Evolutionary conservation across 1,139 yeast genomes (phyloP).

Genomic region (Pichia sp.): DNA sequence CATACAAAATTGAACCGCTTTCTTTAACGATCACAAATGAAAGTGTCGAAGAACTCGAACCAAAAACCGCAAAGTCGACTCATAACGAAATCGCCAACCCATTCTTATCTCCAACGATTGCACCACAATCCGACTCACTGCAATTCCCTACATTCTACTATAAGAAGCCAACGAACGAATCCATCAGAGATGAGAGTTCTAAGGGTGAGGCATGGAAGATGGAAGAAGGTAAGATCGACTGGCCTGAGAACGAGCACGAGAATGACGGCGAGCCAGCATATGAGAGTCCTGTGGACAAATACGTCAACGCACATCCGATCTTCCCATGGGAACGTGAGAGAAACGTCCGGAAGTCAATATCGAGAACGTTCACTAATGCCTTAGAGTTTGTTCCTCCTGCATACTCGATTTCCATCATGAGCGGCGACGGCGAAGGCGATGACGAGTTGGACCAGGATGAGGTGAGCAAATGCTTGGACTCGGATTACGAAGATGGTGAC

Average conservation of each 20-base stretch:
- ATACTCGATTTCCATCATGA: constrained; percentile 17
- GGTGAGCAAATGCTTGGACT: background rate
- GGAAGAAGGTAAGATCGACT: constrained; percentile 32
- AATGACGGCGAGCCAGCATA: background rate
- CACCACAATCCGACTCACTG: background rate
- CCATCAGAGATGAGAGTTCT: constrained; percentile 16
- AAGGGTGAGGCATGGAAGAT: constrained; percentile 41
- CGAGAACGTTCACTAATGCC: constrained; percentile 23
- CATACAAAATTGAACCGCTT: constrained; percentile 15
- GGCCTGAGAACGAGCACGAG: constrained; percentile 14
- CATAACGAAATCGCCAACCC: constrained; percentile 12
- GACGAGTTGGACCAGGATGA: background rate
- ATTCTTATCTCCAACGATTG: constrained; percentile 3
- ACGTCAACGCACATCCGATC: constrained; percentile 33
- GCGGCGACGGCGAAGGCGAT: constrained; percentile 1
- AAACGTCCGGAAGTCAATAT: background rate
- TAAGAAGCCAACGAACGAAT: constrained; percentile 13
- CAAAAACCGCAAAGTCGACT: too few relatives aligned
- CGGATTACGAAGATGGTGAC: background rate
- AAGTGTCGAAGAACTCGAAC: background rate
- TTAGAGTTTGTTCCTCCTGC: constrained; percentile 17
- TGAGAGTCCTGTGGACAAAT: constrained; percentile 11
- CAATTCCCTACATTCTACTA: constrained; percentile 22
- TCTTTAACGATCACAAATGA: background rate
- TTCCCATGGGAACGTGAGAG: constrained; percentile 43